A percentile compares a stretch with the other conserved stretches of the same genome.
Conservation (phyloP, 2,329 filamentous ascomycete species). For the Phaeoacremonium minimum region DNA sequence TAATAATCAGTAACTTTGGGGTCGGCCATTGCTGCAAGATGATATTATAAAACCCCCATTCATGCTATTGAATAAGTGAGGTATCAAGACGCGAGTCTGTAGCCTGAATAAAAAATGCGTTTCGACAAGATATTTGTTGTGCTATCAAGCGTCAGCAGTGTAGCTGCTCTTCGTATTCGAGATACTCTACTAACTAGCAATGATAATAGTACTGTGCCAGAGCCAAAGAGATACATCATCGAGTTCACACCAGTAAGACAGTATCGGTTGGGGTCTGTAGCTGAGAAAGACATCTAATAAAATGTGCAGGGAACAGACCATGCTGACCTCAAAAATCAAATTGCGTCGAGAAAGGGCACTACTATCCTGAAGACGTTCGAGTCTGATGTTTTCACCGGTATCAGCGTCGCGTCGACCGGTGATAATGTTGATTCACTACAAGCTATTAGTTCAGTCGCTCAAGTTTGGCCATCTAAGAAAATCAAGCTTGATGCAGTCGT, state of each 20-base stretch:
- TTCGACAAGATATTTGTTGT: neutral
- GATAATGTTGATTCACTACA: constrained; percentile 6
- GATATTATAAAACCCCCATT: too few relatives aligned
- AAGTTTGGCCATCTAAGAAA: constrained; percentile 5
- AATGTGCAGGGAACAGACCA: neutral
- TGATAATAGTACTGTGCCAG: neutral
- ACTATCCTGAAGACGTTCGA: constrained; percentile 2
- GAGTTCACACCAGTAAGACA: neutral
- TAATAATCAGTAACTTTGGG: too few relatives aligned
- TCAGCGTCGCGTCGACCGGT: constrained; percentile 6
- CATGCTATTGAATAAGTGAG: too few relatives aligned
- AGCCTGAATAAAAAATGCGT: too few relatives aligned
- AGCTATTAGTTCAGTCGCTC: constrained; percentile 2
- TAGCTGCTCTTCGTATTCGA: neutral
- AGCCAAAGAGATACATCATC: neutral
- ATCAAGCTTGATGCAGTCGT: constrained; percentile 1
- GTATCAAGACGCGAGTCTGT: too few relatives aligned
- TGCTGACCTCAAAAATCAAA: neutral
- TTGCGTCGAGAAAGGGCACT: neutral
- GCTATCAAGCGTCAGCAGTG: neutral
- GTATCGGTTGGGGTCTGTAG: neutral
- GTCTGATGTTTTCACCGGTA: constrained; percentile 7
- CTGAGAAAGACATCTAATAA: neutral
- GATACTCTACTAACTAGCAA: neutral
- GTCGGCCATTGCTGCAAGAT: too few relatives aligned